Conservation (phyloP, 805 yeast genomes). For the Cyberlindnera saturnus region DNA sequence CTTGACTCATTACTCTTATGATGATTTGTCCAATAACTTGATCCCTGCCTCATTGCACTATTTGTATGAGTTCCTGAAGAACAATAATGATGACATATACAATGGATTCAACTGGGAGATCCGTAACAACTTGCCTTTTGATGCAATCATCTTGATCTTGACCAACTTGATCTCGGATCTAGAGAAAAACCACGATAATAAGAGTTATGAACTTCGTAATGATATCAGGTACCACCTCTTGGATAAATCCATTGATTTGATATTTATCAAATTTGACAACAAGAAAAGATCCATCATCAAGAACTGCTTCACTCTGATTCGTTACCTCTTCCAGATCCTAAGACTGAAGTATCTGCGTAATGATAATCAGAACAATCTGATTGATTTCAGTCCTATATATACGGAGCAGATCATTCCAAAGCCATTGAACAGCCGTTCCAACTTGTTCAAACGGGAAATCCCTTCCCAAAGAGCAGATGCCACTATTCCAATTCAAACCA, state of each 20-base stretch:
- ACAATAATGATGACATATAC: slow-evolving; percentile 39
- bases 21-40: slow-evolving; percentile 44
- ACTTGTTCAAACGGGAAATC: slow-evolving; percentile 7
- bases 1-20: slow-evolving; percentile 36
- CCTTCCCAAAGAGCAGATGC: not conserved
- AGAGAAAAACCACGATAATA: slow-evolving; percentile 25
- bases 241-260: slow-evolving; percentile 27
- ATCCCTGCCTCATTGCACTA: slow-evolving; percentile 54
- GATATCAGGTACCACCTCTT: slow-evolving; percentile 27
- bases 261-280: slow-evolving; percentile 27
- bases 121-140: slow-evolving; percentile 54
- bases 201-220: slow-evolving; percentile 26
- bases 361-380: slow-evolving; percentile 11
- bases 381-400: slow-evolving; percentile 19
- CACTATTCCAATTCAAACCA: slow-evolving; percentile 9
- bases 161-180: slow-evolving; percentile 49
- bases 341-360: slow-evolving; percentile 24
- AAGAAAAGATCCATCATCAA: slow-evolving; percentile 28
- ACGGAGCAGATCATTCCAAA: slow-evolving; percentile 25
- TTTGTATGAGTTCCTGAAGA: slow-evolving; percentile 47
- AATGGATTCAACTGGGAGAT: slow-evolving; percentile 57
- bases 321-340: slow-evolving; percentile 27
- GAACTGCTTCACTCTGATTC: slow-evolving; percentile 27
- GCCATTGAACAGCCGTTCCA: slow-evolving; percentile 16
- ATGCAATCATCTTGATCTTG: slow-evolving; percentile 46